Conservation (phyloP, 768 basidiomycete species). For the Stropharia rugosoannulata region DNA sequence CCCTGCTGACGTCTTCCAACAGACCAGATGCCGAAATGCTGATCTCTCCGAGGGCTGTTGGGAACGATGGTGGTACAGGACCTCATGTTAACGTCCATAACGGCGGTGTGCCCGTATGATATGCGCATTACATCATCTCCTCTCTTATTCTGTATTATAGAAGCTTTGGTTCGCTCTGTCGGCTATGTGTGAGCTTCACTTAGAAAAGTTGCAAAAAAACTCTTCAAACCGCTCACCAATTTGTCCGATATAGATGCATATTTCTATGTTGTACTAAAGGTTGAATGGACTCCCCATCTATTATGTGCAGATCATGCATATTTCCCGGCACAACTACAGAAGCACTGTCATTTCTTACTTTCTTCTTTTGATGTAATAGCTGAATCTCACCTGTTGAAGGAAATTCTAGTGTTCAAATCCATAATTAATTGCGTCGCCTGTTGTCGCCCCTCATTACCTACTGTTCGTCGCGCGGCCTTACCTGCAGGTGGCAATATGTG, state of each 20-base stretch:
- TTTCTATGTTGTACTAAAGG: too few species aligned
- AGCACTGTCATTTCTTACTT: too few species aligned
- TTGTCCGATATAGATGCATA: too few species aligned
- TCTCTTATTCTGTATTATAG: background rate
- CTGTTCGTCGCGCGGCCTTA: too few species aligned
- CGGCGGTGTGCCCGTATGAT: background rate
- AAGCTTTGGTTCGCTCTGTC: background rate
- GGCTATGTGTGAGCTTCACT: background rate
- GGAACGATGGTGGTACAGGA: background rate
- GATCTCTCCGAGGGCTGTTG: background rate
- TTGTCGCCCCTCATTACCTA: too few species aligned
- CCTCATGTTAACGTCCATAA: background rate
- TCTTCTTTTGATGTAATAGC: too few species aligned
- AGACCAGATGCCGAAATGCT: conserved; percentile 5
- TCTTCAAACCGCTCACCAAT: background rate
- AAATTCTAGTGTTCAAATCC: too few species aligned
- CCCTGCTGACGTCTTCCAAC: background rate
- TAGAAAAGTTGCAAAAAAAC: background rate
- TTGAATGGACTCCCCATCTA: too few species aligned
- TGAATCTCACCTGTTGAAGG: too few species aligned
- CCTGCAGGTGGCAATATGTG: too few species aligned
- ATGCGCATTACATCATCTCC: background rate
- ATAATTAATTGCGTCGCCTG: background rate
- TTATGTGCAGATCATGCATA: too few species aligned
- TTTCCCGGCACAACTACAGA: too few species aligned